These are phyloP conservation scores for Candolleomyces aberdarensis DNA, from an alignment of 768 basidiomycete genomes.

Conservation along the genomic window DNA sequence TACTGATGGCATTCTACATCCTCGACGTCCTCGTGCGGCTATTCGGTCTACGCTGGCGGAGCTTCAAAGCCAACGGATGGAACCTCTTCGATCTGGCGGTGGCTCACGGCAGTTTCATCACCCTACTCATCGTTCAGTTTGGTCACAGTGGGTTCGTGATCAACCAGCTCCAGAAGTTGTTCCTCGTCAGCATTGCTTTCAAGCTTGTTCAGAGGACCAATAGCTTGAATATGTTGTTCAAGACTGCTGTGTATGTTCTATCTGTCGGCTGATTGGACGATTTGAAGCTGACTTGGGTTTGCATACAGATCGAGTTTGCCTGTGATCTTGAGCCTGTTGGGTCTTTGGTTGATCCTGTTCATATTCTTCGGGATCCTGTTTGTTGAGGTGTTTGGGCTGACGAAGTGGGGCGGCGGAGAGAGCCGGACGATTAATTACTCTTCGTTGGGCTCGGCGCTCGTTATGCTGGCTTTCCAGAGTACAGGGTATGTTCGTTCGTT, in stretches of 20 bases:
- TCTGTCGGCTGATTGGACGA: constrained; percentile 18
- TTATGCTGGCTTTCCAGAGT: constrained; percentile 92
- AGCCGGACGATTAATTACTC: constrained; percentile 74
- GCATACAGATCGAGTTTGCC: constrained; percentile 73
- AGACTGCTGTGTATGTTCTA: constrained; percentile 83
- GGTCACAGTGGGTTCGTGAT: constrained; percentile 45
- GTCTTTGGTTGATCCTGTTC: constrained; percentile 88
- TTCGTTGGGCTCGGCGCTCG: constrained; percentile 70
- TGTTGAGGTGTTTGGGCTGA: constrained; percentile 88
- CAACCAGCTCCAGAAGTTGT: constrained; percentile 81
- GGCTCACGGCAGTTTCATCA: constrained; percentile 77
- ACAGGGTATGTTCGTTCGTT: constrained; percentile 63
- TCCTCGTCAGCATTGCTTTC: constrained; percentile 90
- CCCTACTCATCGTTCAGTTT: constrained; percentile 72
- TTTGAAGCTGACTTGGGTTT: constrained; percentile 6
- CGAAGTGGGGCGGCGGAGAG: constrained; percentile 77
- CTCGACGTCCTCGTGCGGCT: constrained; percentile 77
- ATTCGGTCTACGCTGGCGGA: constrained; percentile 78
- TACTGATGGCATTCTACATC: constrained; percentile 66
- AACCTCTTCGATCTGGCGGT: constrained; percentile 87
- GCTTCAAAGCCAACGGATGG: constrained; percentile 91
- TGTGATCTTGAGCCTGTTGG: constrained; percentile 78
- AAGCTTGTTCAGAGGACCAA: constrained; percentile 90
- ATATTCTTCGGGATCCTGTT: constrained; percentile 87
- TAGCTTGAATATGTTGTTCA: constrained; percentile 91